phyloP scores from a whole-genome alignment of 805 yeast genomes.

The Kodamaea sagamina region DNA sequence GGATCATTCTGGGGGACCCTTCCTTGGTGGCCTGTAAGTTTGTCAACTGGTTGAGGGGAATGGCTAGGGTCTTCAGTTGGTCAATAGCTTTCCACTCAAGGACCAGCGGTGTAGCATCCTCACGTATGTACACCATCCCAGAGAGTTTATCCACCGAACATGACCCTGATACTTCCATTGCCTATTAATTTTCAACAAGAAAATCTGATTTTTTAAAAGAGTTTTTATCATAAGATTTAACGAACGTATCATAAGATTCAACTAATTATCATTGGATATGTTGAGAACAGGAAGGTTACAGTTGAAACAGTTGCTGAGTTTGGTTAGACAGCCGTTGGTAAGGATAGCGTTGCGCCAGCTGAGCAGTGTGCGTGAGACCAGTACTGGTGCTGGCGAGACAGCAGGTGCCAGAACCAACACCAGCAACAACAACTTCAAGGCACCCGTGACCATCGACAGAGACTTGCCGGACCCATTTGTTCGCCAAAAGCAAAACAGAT shows the following conservation, averaged over 20 bases:
- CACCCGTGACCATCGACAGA: slow-evolving; percentile 65
- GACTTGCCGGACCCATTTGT: slow-evolving; percentile 80
- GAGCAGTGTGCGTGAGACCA: not conserved
- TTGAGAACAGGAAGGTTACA: not conserved
- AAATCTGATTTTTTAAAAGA: not conserved
- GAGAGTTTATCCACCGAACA: slow-evolving; percentile 42
- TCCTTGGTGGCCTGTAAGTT: slow-evolving; percentile 71
- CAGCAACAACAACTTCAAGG: slow-evolving; percentile 21
- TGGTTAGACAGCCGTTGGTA: slow-evolving; percentile 3
- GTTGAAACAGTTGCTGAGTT: not conserved
- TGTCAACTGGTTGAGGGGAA: slow-evolving; percentile 37
- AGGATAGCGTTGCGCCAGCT: not conserved
- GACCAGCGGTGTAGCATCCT: slow-evolving; percentile 43
- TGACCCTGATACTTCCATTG: slow-evolving; percentile 39
- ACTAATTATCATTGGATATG: not conserved
- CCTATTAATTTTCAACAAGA: not conserved
- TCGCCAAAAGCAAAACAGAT: slow-evolving; percentile 52
- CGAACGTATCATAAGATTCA: too few relatives aligned
- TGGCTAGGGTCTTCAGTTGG: slow-evolving; percentile 32
- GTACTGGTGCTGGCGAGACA: not conserved
- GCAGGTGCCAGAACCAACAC: not conserved
- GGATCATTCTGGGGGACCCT: slow-evolving; percentile 62
- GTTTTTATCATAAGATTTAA: too few relatives aligned
- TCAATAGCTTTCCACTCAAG: slow-evolving; percentile 49
- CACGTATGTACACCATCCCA: slow-evolving; percentile 43